A percentile compares a stretch with the other conserved stretches of the same genome.
Conservation (phyloP, 768 basidiomycete genomes). For the Mycena haematopus region DNA sequence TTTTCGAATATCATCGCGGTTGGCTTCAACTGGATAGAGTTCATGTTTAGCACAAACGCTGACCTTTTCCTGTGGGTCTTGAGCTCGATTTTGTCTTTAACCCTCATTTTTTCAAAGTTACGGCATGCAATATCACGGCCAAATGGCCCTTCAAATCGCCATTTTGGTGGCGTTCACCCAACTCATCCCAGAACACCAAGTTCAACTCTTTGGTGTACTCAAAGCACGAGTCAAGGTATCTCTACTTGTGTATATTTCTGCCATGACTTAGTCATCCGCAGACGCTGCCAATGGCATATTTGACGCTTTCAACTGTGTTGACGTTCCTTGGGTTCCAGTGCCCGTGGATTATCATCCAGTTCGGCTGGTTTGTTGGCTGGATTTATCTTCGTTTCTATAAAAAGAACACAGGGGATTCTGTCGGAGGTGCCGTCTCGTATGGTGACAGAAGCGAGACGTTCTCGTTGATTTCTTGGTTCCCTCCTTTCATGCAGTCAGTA, state of each 20-base stretch:
- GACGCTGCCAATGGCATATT: conserved; percentile 93
- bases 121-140: conserved; percentile 89
- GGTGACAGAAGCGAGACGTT: conserved; percentile 98
- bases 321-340: conserved; percentile 85
- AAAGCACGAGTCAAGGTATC: conserved; percentile 89
- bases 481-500: conserved; percentile 90
- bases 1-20: conserved; percentile 90
- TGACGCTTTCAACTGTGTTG: conserved; percentile 87
- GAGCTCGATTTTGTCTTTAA: conserved; percentile 15
- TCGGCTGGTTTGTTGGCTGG: conserved; percentile 98
- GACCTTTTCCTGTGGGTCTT: conserved; percentile 79
- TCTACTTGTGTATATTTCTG: conserved; percentile 3
- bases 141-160: conserved; percentile 88
- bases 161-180: conserved; percentile 97
- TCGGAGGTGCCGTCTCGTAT: conserved; percentile 71
- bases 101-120: conserved; percentile 56
- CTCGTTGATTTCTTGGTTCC: conserved; percentile 95
- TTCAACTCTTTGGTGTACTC: conserved; percentile 86
- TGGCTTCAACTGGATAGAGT: conserved; percentile 89
- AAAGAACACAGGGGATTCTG: conserved; percentile 70
- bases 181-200: conserved; percentile 96
- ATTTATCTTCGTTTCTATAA: conserved; percentile 98
- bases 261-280: conserved; percentile 40
- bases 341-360: conserved; percentile 94
- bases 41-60: conserved; percentile 67